Evolutionary conservation across 371 early-diverging fungal species (phyloP), one percentile per base, ranked within the genome.

Genomic region (Umbelopsis sp.): DNA sequence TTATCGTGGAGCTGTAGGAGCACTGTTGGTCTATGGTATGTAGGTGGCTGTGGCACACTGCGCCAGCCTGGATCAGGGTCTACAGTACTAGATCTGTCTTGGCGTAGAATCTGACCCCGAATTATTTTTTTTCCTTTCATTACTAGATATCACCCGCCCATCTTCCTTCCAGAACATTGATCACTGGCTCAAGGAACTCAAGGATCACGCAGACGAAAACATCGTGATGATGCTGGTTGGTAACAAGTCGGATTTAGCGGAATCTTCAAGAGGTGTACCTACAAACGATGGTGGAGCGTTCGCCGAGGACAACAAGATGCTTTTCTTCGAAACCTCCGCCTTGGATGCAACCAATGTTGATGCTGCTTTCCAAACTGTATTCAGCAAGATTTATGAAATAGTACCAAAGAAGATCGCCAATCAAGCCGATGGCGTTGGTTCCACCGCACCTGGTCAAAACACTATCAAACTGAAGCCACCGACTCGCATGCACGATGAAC

Each of bases 121-220:
- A 35, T 50, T 22, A 22, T 22, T 22, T 22, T 22, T 44, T 51
- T 29, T 29, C 4, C 29, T 44, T 51, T 50, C 41, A 44, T 32
- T 25, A 32, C 14, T 37, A 82, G 99, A 99, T 80, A 94, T 99
- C 51, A 97, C 98, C 20, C 93, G 99, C 77, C 89, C 89, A 74
- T 91, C 97, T 46, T 94, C 98, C 29, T 99, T 99, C 85, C 86
- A 89, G 69, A 91, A 92, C 77, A 86, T 94, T 29, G 86, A 87
- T 75, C 89, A 95, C 73, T 99, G 99, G 99, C 87, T 99, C 44
- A 88, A 93, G 65, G 99, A 99, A 77, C 94, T 99, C 74, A 93
- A 95, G 74, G 95, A 96, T 72, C 95, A 99, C 77, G 98, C 97
- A 38, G 92, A 91, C 37, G 95, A 96, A 74, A 92, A 81, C 45